A percentile compares a stretch with the other conserved stretches of the same genome.
Conservation (phyloP, 495 filamentous ascomycete genomes). For the Penicillium angulare region DNA sequence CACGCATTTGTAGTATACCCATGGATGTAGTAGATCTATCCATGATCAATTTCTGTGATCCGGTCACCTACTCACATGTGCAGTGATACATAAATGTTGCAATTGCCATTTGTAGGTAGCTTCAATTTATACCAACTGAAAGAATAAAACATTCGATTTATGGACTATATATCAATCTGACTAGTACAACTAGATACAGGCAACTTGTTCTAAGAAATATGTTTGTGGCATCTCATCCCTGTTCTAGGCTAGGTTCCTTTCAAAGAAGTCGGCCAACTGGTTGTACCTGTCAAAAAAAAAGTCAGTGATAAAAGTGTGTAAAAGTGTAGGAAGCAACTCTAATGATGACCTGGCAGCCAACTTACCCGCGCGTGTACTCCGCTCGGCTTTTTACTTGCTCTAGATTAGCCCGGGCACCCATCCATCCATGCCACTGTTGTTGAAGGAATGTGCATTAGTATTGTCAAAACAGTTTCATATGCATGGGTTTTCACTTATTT, state of each 20-base stretch:
- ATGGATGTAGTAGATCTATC: no score
- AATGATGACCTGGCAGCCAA: conserved; percentile 4
- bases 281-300: conserved; percentile 26
- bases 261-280: conserved; percentile 45
- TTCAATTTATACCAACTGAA: background rate
- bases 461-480: background rate
- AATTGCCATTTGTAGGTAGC: background rate
- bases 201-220: no score
- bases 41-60: no score
- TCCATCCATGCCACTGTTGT: conserved; percentile 55
- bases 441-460: background rate
- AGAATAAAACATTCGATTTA: background rate
- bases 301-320: no score
- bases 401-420: conserved; percentile 58
- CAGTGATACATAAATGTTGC: no score
- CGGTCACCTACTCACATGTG: no score
- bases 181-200: no score
- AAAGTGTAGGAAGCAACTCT: no score
- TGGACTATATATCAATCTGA: background rate
- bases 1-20: no score
- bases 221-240: background rate
- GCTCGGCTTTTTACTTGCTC: conserved; percentile 45
- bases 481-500: no score
- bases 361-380: conserved; percentile 54
- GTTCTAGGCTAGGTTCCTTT: conserved; percentile 29